phyloP scores from a whole-genome alignment of 352 stramenopile species.

The Pythium scleroteichum region DNA sequence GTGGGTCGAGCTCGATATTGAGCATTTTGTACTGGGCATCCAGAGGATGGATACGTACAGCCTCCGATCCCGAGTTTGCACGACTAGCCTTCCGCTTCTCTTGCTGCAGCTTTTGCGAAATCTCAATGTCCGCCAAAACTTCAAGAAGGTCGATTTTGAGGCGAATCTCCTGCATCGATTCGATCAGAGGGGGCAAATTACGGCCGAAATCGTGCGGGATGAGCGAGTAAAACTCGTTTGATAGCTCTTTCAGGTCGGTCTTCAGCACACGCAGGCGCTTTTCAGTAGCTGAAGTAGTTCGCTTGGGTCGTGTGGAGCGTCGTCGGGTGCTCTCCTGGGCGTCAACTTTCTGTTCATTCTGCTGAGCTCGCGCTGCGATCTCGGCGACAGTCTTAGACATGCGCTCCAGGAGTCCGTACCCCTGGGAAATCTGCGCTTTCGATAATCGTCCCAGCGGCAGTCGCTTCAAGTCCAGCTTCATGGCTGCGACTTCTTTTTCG shows the following conservation, averaged over 20 bases:
- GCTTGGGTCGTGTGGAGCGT: constrained; percentile 23
- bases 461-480: constrained; percentile 39
- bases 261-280: constrained; percentile 29
- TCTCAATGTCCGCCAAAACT: constrained; percentile 60
- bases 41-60: constrained; percentile 38
- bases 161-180: constrained; percentile 54
- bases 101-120: constrained; percentile 54
- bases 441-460: constrained; percentile 41
- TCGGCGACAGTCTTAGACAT: constrained; percentile 45
- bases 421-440: constrained; percentile 61
- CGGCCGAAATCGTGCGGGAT: constrained; percentile 74
- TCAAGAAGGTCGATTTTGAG: constrained; percentile 63
- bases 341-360: constrained; percentile 1
- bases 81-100: constrained; percentile 30
- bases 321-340: constrained; percentile 11
- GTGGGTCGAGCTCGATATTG: constrained; percentile 43
- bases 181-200: constrained; percentile 49
- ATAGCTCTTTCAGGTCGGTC: constrained; percentile 47
- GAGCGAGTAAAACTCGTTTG: constrained; percentile 69
- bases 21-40: constrained; percentile 59
- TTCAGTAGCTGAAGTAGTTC: constrained; percentile 19
- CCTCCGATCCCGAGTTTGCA: background rate
- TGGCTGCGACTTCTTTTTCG: constrained; percentile 33
- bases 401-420: constrained; percentile 54
- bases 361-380: constrained; percentile 22